Percentiles rank a stretch among this genome's conserved stretches.
Evolutionary conservation across 148 eudicot species (phyloP).

Genomic region (Limonium bicolor): DNA sequence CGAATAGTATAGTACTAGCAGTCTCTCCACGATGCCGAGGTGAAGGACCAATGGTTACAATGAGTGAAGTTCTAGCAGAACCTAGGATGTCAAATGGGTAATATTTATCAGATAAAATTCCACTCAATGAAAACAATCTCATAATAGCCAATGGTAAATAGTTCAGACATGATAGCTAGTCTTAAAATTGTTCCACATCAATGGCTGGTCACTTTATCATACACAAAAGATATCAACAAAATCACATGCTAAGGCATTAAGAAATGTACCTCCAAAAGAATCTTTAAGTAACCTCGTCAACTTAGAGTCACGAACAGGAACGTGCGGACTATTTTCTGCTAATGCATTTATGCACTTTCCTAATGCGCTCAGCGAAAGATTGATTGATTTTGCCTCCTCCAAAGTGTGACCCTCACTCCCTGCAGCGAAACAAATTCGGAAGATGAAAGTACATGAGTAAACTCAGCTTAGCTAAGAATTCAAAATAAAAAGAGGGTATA

Average conservation of each 20-base stretch:
- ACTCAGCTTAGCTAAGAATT: background rate
- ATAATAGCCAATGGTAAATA: no score
- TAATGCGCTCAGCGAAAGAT: slow-evolving; percentile 93
- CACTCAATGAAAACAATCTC: no score
- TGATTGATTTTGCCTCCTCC: slow-evolving; percentile 97
- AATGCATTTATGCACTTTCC: slow-evolving; percentile 99
- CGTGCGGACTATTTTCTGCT: slow-evolving; percentile 98
- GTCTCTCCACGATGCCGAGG: slow-evolving; percentile 98
- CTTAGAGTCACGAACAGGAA: slow-evolving; percentile 97
- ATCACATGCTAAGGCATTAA: background rate
- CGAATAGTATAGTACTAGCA: slow-evolving; percentile 83
- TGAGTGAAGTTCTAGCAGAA: slow-evolving; percentile 78
- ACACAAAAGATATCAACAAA: no score
- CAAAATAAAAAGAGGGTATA: no score
- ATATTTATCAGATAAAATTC: background rate
- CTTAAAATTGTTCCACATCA: no score
- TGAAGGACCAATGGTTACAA: slow-evolving; percentile 88
- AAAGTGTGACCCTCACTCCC: slow-evolving; percentile 98
- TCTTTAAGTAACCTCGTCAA: slow-evolving; percentile 94
- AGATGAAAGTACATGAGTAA: background rate
- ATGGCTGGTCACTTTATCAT: no score
- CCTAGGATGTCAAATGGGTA: slow-evolving; percentile 31
- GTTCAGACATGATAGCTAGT: no score
- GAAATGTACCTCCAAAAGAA: slow-evolving; percentile 90
- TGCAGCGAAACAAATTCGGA: slow-evolving; percentile 15